Percentiles rank a stretch among this genome's conserved stretches.
Conservation (phyloP, 2,329 filamentous ascomycete genomes). For the Trichoderma sp. region DNA sequence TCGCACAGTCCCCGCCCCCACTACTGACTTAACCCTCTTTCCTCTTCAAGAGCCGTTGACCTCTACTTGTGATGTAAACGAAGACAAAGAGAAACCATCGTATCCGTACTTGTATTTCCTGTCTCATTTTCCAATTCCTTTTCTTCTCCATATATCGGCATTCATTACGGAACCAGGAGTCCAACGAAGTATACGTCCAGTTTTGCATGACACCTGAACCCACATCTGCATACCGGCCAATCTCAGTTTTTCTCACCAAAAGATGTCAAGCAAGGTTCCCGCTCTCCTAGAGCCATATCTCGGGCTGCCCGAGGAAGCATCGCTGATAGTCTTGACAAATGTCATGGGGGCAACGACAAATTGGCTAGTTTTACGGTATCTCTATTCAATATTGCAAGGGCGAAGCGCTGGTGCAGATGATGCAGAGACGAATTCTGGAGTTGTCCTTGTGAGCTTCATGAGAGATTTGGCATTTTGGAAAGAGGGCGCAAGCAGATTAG, state of each 20-base stretch:
- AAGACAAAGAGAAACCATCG: neutral
- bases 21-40: neutral
- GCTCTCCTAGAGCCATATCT: conserved; percentile 67
- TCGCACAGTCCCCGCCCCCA: conserved; percentile 26
- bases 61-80: neutral
- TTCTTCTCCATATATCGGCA: neutral
- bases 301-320: conserved; percentile 55
- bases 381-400: conserved; percentile 48
- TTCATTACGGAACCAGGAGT: neutral
- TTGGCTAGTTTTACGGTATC: conserved; percentile 63
- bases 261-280: conserved; percentile 57
- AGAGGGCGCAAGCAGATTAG: conserved; percentile 67
- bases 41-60: neutral
- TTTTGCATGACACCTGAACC: neutral
- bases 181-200: neutral
- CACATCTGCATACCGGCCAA: neutral
- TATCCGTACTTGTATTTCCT: neutral
- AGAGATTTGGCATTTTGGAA: conserved; percentile 78
- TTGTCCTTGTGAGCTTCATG: conserved; percentile 83
- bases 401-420: conserved; percentile 26
- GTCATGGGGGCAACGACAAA: conserved; percentile 66
- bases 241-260: neutral
- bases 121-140: neutral
- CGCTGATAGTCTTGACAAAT: conserved; percentile 67
- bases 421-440: conserved; percentile 40